phyloP scores from a whole-genome alignment of 495 filamentous ascomycete species.

The Penicillium atrosanguineum region DNA sequence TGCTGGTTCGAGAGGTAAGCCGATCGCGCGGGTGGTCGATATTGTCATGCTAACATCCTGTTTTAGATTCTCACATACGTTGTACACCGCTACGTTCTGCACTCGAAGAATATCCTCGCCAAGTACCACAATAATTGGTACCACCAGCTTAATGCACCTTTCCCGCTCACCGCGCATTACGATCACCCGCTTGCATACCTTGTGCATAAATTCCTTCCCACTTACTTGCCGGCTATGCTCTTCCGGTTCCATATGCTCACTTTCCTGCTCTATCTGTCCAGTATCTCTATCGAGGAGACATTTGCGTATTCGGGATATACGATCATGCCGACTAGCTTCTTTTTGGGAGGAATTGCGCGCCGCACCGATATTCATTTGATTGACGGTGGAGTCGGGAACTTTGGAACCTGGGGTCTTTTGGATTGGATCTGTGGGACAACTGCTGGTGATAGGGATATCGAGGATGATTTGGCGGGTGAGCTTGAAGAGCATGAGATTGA shows the following conservation, averaged over 20 bases:
- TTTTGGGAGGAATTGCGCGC: constrained; percentile 71
- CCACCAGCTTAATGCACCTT: constrained; percentile 61
- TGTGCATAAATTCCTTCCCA: constrained; percentile 65
- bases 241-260: constrained; percentile 77
- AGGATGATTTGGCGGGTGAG: constrained; percentile 31
- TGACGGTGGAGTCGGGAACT: constrained; percentile 65
- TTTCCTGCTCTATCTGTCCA: constrained; percentile 64
- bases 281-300: constrained; percentile 74
- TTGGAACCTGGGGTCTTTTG: constrained; percentile 70
- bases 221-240: constrained; percentile 64
- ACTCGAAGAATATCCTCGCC: constrained; percentile 41
- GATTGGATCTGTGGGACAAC: constrained; percentile 77
- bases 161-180: constrained; percentile 66
- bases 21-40: neutral
- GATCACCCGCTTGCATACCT: constrained; percentile 80
- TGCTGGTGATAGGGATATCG: constrained; percentile 48
- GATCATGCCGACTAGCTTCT: constrained; percentile 64
- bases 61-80: constrained; percentile 58
- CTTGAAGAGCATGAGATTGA: constrained; percentile 23
- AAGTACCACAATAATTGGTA: constrained; percentile 61
- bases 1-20: constrained; percentile 56
- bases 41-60: neutral
- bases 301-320: constrained; percentile 76
- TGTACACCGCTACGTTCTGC: constrained; percentile 70
- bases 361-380: constrained; percentile 68